Conservation (phyloP, 2,329 filamentous ascomycete species). For the Shiraia bambusicola region DNA sequence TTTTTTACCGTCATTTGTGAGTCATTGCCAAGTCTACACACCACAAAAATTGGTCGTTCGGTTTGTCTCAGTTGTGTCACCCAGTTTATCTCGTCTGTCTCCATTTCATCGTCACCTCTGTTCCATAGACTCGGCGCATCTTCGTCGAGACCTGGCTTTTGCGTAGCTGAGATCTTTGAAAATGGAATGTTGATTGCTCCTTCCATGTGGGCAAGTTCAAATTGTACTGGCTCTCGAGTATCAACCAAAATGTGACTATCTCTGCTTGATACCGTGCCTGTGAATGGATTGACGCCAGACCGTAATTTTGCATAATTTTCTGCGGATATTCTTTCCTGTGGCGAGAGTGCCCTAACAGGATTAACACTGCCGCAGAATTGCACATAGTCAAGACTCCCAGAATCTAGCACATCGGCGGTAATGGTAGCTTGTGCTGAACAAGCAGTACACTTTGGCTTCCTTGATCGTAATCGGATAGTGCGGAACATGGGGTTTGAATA, state of each 20-base stretch:
- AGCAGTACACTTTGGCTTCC: constrained; percentile 70
- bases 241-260: constrained; percentile 68
- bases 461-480: constrained; percentile 70
- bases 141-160: neutral
- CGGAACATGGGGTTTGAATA: constrained; percentile 64
- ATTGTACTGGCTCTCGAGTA: constrained; percentile 82
- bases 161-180: constrained; percentile 51
- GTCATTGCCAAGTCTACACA: constrained; percentile 77
- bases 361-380: constrained; percentile 74
- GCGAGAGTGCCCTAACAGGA: constrained; percentile 58
- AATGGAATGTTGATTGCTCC: constrained; percentile 77
- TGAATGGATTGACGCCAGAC: constrained; percentile 37
- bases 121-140: neutral
- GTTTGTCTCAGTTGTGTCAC: constrained; percentile 28
- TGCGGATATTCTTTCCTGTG: constrained; percentile 69
- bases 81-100: constrained; percentile 27
- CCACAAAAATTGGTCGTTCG: constrained; percentile 63
- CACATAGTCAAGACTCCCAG: constrained; percentile 75
- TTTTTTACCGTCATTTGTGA: constrained; percentile 70
- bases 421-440: constrained; percentile 69
- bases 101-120: constrained; percentile 6
- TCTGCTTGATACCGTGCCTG: constrained; percentile 29
- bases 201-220: constrained; percentile 73
- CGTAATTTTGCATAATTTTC: constrained; percentile 56
- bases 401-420: constrained; percentile 61